Percentiles rank a stretch among this genome's conserved stretches.
Conservation (phyloP, 2,329 filamentous ascomycete species). For the Calonectria pseudoturangicola region DNA sequence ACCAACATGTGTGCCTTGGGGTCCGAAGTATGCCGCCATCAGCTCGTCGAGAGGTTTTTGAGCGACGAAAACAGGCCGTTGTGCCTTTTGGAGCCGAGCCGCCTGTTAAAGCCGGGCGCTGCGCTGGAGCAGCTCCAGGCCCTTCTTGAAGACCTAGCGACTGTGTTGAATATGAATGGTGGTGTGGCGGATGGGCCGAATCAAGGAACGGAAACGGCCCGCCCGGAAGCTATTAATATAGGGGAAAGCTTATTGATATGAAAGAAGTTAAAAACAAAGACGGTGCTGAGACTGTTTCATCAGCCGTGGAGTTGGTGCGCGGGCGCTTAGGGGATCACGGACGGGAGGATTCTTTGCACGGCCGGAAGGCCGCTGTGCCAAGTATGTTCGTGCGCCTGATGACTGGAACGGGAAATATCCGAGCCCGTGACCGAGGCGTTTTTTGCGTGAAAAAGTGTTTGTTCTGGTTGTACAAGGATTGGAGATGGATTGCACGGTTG, state of each 20-base stretch:
- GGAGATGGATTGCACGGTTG: constrained; percentile 9
- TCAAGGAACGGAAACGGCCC: constrained; percentile 14
- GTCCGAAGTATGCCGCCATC: not conserved
- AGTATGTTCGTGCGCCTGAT: no score
- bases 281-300: constrained; percentile 1
- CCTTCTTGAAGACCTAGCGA: not conserved
- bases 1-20: not conserved
- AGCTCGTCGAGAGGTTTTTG: not conserved
- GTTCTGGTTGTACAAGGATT: not conserved
- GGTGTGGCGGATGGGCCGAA: not conserved
- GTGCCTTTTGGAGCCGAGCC: not conserved
- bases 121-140: not conserved
- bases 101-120: not conserved
- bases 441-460: not conserved
- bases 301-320: not conserved
- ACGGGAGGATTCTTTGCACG: no score
- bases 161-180: not conserved
- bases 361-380: no score
- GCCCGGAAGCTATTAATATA: not conserved
- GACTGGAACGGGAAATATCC: constrained; percentile 1
- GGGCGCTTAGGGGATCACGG: not conserved
- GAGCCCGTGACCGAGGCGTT: not conserved
- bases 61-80: not conserved
- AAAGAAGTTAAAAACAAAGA: not conserved
- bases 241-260: not conserved